phyloP scores from a whole-genome alignment of 2,329 filamentous ascomycete species.

The Colletotrichum sp. region DNA sequence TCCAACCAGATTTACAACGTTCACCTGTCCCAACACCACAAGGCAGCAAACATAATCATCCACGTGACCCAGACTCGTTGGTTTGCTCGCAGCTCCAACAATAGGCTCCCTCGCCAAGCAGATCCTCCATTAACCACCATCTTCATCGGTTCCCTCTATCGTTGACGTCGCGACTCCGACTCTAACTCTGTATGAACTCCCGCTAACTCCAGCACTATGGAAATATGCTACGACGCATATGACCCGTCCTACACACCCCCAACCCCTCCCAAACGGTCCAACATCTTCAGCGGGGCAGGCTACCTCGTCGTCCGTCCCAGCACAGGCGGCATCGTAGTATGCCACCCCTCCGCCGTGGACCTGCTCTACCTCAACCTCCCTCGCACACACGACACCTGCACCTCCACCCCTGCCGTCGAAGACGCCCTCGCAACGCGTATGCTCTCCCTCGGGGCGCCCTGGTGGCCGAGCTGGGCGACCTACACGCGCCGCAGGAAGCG shows the following conservation, averaged over 20 bases:
- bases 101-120: rapidly evolving
- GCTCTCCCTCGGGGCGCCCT: not conserved
- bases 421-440: not conserved
- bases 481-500: not conserved
- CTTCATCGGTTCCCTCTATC: not conserved
- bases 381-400: not conserved
- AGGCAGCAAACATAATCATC: not conserved
- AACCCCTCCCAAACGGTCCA: not conserved
- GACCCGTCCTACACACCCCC: not conserved
- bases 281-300: not conserved
- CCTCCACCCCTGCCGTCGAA: not conserved
- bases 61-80: not conserved
- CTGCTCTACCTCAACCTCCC: not conserved
- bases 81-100: not conserved
- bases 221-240: not conserved
- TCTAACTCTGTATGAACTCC: too few relatives aligned
- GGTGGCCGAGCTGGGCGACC: not conserved
- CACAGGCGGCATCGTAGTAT: not conserved
- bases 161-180: not conserved
- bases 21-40: not conserved
- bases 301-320: not conserved
- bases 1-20: not conserved
- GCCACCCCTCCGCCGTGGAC: not conserved
- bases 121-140: too few relatives aligned
- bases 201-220: too few relatives aligned